phyloP scores from a whole-genome alignment of 257 asterid species.

The Petunia secreta region DNA sequence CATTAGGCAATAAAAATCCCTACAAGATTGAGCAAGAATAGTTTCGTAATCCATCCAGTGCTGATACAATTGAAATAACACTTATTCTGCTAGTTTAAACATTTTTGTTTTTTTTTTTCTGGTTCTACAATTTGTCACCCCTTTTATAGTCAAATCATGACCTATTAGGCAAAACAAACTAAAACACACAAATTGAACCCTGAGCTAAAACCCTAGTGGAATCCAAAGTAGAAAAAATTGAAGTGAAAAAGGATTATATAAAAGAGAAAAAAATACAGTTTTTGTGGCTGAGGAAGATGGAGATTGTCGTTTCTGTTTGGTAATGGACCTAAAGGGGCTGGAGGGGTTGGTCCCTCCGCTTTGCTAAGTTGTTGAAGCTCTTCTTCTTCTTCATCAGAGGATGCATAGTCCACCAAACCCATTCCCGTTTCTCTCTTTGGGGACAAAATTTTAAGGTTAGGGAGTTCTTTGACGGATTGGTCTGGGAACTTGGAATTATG shows the following conservation, averaged over 20 bases:
- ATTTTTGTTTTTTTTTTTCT: background rate
- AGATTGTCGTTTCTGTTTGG: background rate
- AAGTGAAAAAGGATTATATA: background rate
- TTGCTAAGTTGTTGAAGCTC: constrained; percentile 16
- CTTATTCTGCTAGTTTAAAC: background rate
- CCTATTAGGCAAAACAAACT: background rate
- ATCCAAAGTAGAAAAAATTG: too few species aligned
- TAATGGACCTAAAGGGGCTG: constrained; percentile 8
- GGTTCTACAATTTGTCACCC: background rate
- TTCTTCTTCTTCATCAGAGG: constrained; percentile 46
- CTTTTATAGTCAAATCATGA: background rate
- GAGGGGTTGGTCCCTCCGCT: background rate
- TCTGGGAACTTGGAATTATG: background rate
- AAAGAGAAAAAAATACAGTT: constrained; percentile 27
- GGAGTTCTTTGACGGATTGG: too few species aligned
- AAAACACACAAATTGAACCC: constrained; percentile 16
- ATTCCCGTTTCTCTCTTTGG: constrained; percentile 32
- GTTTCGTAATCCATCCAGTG: background rate
- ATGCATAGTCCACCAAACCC: constrained; percentile 88
- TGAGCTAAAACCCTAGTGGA: too few species aligned
- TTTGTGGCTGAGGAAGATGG: constrained; percentile 20
- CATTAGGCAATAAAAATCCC: background rate
- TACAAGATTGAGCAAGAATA: background rate
- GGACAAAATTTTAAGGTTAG: too few species aligned
- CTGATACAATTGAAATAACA: background rate